Base-by-base conservation (phyloP, 2,329 filamentous ascomycete species). In the Chaetomiaceae sp. region DNA sequence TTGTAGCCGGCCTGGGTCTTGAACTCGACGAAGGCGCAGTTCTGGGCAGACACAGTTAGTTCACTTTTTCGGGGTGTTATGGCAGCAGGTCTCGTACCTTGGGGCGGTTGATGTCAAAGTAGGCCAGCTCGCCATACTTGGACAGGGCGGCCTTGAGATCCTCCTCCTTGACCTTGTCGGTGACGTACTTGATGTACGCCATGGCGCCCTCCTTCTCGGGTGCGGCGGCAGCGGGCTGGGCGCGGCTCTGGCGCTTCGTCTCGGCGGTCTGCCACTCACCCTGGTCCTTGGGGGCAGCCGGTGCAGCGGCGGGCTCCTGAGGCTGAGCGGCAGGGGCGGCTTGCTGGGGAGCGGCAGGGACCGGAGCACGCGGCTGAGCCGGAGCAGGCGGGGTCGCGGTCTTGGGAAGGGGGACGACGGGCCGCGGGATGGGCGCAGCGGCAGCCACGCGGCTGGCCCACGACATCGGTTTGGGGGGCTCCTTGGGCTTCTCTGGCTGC, bases 11-110 rank as follows among this genome's bases (percentile, higher is more conserved):
- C 84, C 20, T 83, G 69, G 43, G 86, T 88, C 67, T 85, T 87
- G 72, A 94, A 99, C 71, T 99, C 94, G 56, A 96, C 89, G 68
- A 97, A 97, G 23, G 94, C 94, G 67, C 91, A 96, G 79, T 94
- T 96, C 92, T 95, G 67, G 12, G 37, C 4, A 17, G 23, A 34
- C n/a, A 15, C 47, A 54, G 43, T 31, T 17, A 23, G 5, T 6
- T 14, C n/a, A 43, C 15, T 12, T 15, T 11, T 15, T 27, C 19
- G 0, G 19, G 15, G 22, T 4, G 23, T 31, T 8, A 15, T 25
- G 7, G 22, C 6, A 7, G 17, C 3, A 4, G 19, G 15, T n/a
- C 3, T 38, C 73, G 57, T 71, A 96, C 91, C 88, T 96, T 96
- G 65, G 81, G 74, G 56, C 88, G 84, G 72, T 88, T 91, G 64